Evolutionary conservation across 768 basidiomycete species (phyloP).

Genomic region (Tremella mesenterica): DNA sequence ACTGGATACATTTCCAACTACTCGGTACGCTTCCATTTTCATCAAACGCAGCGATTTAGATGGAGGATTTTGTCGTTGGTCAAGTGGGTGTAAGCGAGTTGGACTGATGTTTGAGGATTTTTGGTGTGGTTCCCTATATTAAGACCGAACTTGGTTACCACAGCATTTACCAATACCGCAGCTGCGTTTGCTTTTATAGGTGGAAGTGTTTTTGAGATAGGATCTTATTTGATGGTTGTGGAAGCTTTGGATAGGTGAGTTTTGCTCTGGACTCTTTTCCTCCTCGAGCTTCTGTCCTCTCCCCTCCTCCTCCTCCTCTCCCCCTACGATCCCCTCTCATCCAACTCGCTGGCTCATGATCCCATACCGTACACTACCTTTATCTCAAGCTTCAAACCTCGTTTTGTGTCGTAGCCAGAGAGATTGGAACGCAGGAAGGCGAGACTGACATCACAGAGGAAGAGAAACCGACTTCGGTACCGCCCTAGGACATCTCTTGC

Average conservation of each 20-base stretch:
- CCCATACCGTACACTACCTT: too few species aligned
- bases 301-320: not conserved
- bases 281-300: not conserved
- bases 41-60: too few species aligned
- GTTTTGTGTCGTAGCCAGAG: too few species aligned
- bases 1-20: not conserved
- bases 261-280: too few species aligned
- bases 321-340: not conserved
- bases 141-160: slow-evolving; percentile 33
- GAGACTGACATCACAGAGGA: too few species aligned
- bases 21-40: too few species aligned
- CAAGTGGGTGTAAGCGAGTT: too few species aligned
- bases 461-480: slow-evolving; percentile 21
- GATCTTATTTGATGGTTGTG: slow-evolving; percentile 52
- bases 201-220: slow-evolving; percentile 56
- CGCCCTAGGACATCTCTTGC: slow-evolving; percentile 20
- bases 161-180: slow-evolving; percentile 41
- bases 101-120: slow-evolving; percentile 46
- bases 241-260: slow-evolving; percentile 47
- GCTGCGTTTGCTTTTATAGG: slow-evolving; percentile 55
- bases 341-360: too few species aligned
- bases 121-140: slow-evolving; percentile 51
- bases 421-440: too few species aligned
- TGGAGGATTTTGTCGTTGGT: too few species aligned
- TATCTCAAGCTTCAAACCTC: too few species aligned